Evolutionary conservation across 768 basidiomycete genomes (phyloP).

Genomic region (Trametes maxima): DNA sequence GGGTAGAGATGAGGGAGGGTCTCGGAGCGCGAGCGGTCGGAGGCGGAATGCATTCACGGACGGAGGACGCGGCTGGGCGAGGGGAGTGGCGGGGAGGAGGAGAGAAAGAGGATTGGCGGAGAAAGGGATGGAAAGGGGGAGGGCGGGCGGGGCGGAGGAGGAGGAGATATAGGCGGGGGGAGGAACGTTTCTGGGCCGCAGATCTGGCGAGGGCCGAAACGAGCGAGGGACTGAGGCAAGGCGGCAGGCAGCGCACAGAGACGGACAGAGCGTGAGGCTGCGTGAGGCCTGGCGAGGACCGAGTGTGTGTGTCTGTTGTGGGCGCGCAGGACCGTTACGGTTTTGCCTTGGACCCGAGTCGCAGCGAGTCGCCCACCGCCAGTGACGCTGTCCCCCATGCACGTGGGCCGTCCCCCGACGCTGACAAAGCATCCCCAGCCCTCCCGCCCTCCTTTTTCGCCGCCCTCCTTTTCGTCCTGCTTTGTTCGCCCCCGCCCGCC

Average conservation of each 20-base stretch:
- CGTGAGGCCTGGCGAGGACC: no score
- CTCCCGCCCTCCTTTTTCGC: background rate
- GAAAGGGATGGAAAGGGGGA: constrained; percentile 19
- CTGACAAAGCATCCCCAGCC: constrained; percentile 28
- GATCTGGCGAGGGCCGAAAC: constrained; percentile 7
- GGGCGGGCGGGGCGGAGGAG: constrained; percentile 8
- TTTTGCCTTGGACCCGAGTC: constrained; percentile 12
- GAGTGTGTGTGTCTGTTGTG: no score
- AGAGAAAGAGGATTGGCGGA: constrained; percentile 1
- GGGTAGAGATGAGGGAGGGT: constrained; percentile 39
- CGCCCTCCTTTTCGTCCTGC: background rate
- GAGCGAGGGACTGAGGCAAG: background rate
- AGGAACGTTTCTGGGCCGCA: constrained; percentile 23
- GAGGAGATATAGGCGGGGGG: constrained; percentile 14
- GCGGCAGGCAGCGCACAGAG: constrained; percentile 1
- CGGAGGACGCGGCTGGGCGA: background rate
- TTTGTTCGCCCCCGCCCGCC: background rate
- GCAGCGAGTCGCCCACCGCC: no score
- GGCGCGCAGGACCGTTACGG: constrained; percentile 3
- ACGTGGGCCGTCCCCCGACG: constrained; percentile 35
- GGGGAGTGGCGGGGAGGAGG: constrained; percentile 3
- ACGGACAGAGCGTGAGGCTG: background rate
- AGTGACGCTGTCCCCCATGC: constrained; percentile 29
- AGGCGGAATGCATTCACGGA: constrained; percentile 28
- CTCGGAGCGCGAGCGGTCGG: constrained; percentile 29